phyloP scores from a whole-genome alignment of 305 asterid genomes.

The Ilex paraguariensis region DNA sequence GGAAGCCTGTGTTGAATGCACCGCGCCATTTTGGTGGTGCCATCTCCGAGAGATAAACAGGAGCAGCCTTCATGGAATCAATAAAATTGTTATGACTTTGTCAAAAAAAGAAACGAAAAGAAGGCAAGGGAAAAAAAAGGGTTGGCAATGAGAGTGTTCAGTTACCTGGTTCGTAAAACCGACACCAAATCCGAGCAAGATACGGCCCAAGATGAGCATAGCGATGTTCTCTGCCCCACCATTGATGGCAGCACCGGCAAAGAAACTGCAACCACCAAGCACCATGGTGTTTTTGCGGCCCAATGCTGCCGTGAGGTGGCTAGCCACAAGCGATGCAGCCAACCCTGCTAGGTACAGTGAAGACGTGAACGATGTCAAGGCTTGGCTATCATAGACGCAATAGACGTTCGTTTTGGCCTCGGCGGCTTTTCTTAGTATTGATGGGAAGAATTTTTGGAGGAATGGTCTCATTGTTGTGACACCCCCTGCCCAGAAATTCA shows the following conservation, averaged over 20 bases:
- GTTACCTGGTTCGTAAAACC: conserved; percentile 21
- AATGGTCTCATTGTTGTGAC: conserved; percentile 21
- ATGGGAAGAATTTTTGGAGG: conserved; percentile 19
- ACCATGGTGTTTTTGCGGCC: conserved; percentile 18
- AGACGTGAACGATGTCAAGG: conserved; percentile 17
- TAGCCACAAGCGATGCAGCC: conserved; percentile 9
- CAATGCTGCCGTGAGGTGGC: conserved; percentile 2
- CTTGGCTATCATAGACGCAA: conserved; percentile 15
- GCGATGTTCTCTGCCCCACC: conserved; percentile 3
- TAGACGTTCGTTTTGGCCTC: conserved; percentile 5
- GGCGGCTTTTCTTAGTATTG: conserved; percentile 7
- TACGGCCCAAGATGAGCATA: conserved; percentile 18
- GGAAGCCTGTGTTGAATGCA: conserved; percentile 14
- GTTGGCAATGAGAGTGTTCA: neutral
- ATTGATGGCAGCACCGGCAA: conserved; percentile 13
- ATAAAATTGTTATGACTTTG: neutral
- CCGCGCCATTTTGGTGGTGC: conserved; percentile 10
- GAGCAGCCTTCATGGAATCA: conserved; percentile 5
- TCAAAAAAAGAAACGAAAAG: neutral
- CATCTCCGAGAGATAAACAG: conserved; percentile 10
- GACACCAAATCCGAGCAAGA: conserved; percentile 17
- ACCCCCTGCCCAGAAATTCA: neutral
- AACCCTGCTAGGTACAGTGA: conserved; percentile 15
- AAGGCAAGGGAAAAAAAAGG: neutral
- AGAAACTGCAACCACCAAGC: conserved; percentile 9